Evolutionary conservation across 768 basidiomycete species (phyloP), one percentile per base, ranked within the genome.

Genomic region (Serendipita sp.): DNA sequence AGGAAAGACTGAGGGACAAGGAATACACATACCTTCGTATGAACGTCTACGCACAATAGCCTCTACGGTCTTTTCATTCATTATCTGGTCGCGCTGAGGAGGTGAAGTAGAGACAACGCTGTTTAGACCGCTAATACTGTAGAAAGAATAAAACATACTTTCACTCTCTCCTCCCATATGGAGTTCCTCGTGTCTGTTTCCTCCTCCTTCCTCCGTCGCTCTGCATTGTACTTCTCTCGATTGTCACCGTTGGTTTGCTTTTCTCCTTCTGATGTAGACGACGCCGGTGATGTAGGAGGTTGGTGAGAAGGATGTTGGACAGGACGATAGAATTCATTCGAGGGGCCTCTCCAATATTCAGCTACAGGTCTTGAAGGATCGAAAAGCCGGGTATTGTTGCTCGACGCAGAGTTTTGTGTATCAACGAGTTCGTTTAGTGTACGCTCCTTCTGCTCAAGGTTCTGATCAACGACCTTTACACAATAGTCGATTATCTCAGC

Each of bases 401-500:
- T 60, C 16, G 56, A 36, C 7, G 18, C n/a, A 18, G 56, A 63
- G 10, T 34, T 41, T 16, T 16, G 32, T 18, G 74, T 73, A 64
- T 75, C 75, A 47, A 75, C 70, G 62, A 76, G 73, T 51, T 73
- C 74, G 41, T 80, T 75, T 65, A 84, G 69, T 23, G 75, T 69
- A 66, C 72, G 75, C 67, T 76, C 79, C 71, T 84, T 85, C 73
- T 84, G 81, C 47, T 75, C 74, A 72, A 84, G 73, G 30, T 83
- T 81, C 28, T 81, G 77, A 71, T 89, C 88, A 54, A 89, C 80
- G 0, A 87, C 84, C 36, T 76, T 74, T 15, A 83, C 84, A 65
- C 89, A 92, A 73, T 89, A 92, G 23, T 84, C 77, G 36, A 92
- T 80, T 66, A 92, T 80, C 71, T 86, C 80, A 64, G 81, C 81